Base-by-base conservation (phyloP, 148 eudicot species). In the Rheum nobile region DNA sequence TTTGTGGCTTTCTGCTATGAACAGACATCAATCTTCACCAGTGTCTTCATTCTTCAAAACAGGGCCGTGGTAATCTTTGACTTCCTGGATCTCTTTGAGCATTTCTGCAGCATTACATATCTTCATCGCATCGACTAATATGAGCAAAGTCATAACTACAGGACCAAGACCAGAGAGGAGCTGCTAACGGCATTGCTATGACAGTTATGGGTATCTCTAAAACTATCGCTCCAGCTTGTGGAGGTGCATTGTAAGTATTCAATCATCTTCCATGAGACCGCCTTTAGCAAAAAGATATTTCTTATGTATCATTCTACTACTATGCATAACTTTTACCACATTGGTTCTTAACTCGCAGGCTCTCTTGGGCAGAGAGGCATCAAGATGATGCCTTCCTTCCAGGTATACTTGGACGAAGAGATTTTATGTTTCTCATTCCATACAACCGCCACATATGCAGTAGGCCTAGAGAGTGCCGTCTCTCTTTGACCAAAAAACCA, bases 131-230 rank as follows among this genome's bases (percentile, higher is more conserved):
- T 8, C 12, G 29, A 55, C 63, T 55, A 22, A 55, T 55, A 55
- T 21, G 32, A 21, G 29, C 63, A 55, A 48, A 22, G 63, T 31
- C 63, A 55, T 59, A 37, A 50, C 37, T 19, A 76, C 75, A 88
- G 91, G 91, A 80, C 44, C 89, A 88, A 80, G 71, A 82, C 74
- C 87, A 88, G 84, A 84, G 91, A 76, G 91, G 91, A 43, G 86
- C 88, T 44, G 91, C 91, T 44, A 88, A 88, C 82, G 91, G 91
- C 74, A 75, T 88, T 21, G 73, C 89, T 75, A 85, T 88, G 91
- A 85, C 86, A 22, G 24, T 69, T 14, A 84, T 79, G 87, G 86
- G 89, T 37, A 71, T 85, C 59, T 88, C 76, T 46, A 88, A 84
- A 84, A 85, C 89, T 35, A 71, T 34, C 17, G 91, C 87, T 65